Evolutionary conservation across 768 basidiomycete genomes (phyloP), one percentile per base, ranked within the genome.

Genomic region (Cystobasidium ongulense): DNA sequence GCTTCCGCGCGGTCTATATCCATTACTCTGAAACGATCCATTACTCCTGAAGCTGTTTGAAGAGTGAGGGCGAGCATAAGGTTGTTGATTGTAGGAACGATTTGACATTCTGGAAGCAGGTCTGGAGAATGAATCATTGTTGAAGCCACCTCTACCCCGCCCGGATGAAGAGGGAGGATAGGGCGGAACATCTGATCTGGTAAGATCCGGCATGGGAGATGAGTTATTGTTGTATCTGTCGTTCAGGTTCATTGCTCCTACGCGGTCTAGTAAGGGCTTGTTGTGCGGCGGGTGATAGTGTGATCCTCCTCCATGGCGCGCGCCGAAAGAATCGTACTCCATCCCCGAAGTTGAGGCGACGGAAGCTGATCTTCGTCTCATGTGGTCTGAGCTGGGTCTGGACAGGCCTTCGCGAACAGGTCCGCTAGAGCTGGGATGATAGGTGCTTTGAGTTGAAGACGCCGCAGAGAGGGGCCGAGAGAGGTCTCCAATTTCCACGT

Each of bases 31-130:
- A 35, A n/a, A 17, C 4, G 50, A 54, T 4, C 31, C 25, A 59
- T 71, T 33, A 29, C 53, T 71, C 59, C 68, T 31, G 36, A 54
- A 8, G 11, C 50, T 39, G 18, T 71, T 54, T 11, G 68, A 54
- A 7, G 68, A 71, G 36, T 2, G 7, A 3, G 68, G 68, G 21
- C 68, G 68, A 50, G 43, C 38, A 52, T 52, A 52, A 3, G 38
- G 65, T 36, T 52, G 39, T 17, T 29, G 13, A 46, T 29, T 52
- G 41, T 25, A 17, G 5, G 36, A 23, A 1, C 35, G 52, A 43
- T 71, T 71, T 15, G 68, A 71, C 68, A 71, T 71, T 31, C 68
- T 52, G 7, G 68, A 71, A 43, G 11, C 5, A n/a, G 68, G 68
- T 29, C 68, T 29, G 13, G 52, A 57, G 21, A 46, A 50, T 4